These are phyloP conservation scores for Penicillium coffeae DNA, from an alignment of 495 filamentous ascomycete species.

Conservation along the genomic window DNA sequence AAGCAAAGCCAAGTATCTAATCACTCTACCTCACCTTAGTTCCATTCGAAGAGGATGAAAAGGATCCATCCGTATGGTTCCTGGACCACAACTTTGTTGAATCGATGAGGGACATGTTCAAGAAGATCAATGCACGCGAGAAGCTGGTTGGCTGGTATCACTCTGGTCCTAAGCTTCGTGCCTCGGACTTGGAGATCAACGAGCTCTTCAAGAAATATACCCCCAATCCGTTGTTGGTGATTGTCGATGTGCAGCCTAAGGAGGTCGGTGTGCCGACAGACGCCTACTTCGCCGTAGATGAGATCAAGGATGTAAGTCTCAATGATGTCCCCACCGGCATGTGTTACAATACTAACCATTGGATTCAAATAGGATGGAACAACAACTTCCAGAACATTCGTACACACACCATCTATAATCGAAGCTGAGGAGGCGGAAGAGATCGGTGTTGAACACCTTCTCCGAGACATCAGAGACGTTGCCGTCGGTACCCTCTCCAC, in stretches of 20 bases:
- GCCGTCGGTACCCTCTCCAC: constrained; percentile 98
- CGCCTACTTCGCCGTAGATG: constrained; percentile 98
- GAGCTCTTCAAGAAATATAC: constrained; percentile 99
- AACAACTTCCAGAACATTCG: constrained; percentile 94
- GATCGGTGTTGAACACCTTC: constrained; percentile 96
- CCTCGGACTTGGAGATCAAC: constrained; percentile 98
- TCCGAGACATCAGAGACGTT: constrained; percentile 95
- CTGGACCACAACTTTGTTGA: constrained; percentile 99
- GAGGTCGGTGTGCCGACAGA: constrained; percentile 97
- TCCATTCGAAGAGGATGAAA: constrained; percentile 97
- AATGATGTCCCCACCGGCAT: not conserved
- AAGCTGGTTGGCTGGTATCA: constrained; percentile 99
- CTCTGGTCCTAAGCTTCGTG: constrained; percentile 93
- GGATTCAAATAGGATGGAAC: constrained; percentile 73
- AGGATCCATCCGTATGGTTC: constrained; percentile 98
- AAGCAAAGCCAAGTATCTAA: constrained; percentile 9
- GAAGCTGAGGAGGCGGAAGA: constrained; percentile 99
- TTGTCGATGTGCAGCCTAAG: constrained; percentile 98
- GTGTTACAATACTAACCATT: constrained; percentile 10
- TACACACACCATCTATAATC: constrained; percentile 98
- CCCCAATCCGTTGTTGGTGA: constrained; percentile 90
- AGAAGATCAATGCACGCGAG: constrained; percentile 98
- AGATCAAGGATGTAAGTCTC: constrained; percentile 93
- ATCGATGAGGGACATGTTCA: constrained; percentile 99
- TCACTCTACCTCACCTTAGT: constrained; percentile 50